Percentiles rank a stretch among this genome's conserved stretches.
These are phyloP conservation scores for Colletotrichum camelliae DNA, from an alignment of 2,329 filamentous ascomycete species.

Conservation along the genomic window DNA sequence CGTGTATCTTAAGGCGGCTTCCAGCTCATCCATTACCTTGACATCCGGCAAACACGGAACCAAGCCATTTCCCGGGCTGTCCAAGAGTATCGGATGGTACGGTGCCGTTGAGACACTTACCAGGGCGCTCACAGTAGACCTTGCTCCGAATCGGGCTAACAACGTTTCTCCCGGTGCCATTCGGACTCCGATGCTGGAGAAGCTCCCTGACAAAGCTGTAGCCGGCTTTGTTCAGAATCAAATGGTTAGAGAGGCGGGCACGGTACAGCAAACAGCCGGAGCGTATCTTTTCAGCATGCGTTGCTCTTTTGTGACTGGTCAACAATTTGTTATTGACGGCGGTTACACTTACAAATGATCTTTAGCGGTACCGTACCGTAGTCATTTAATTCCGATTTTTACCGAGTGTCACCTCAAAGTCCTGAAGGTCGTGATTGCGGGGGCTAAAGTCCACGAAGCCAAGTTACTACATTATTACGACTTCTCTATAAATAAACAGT, in stretches of 20 bases:
- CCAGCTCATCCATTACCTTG: background rate
- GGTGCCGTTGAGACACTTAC: background rate
- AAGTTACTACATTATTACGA: background rate
- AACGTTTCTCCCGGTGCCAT: background rate
- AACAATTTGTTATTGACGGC: background rate
- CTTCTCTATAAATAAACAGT: background rate
- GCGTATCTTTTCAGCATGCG: background rate
- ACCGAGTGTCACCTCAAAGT: background rate
- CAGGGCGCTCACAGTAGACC: background rate
- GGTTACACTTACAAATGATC: background rate
- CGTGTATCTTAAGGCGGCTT: background rate
- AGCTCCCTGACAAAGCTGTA: background rate
- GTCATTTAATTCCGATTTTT: background rate
- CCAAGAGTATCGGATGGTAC: background rate
- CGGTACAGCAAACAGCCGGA: background rate
- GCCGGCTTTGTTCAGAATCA: background rate
- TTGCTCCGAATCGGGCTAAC: background rate
- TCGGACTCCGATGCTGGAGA: background rate
- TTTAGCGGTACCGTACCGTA: background rate
- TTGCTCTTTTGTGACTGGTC: background rate
- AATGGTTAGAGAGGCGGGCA: background rate
- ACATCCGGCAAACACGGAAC: background rate
- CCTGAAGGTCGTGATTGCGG: accelerated
- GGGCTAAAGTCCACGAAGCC: background rate
- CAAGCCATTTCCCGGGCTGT: background rate